phyloP scores from a whole-genome alignment of 768 basidiomycete genomes.

The Macrolepiota dolichaula region DNA sequence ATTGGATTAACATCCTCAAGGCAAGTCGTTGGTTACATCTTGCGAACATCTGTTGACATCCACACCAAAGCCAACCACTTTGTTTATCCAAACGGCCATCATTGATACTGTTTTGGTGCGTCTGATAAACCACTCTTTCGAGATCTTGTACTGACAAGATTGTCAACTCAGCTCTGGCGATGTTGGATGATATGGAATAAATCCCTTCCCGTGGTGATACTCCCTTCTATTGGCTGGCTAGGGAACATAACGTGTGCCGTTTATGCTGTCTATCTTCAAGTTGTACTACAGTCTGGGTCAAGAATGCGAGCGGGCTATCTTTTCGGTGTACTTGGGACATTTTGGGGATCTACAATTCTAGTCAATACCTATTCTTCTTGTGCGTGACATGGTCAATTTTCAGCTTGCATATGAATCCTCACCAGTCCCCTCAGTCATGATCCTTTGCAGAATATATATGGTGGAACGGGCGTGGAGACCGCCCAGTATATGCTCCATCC shows the following conservation, averaged over 20 bases:
- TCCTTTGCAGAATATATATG: conserved; percentile 13
- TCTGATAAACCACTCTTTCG: background rate
- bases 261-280: conserved; percentile 3
- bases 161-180: conserved; percentile 13
- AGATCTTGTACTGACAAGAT: background rate
- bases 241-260: conserved; percentile 9
- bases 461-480: conserved; percentile 5
- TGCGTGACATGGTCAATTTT: background rate
- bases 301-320: background rate
- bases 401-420: background rate
- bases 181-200: conserved; percentile 19
- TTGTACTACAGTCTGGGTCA: background rate
- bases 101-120: conserved; percentile 16
- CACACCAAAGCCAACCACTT: background rate
- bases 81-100: conserved; percentile 11
- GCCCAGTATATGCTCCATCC: conserved; percentile 1
- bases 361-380: conserved; percentile 19
- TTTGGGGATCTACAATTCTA: conserved; percentile 17
- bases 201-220: conserved; percentile 4
- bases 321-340: background rate
- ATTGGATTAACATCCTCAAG: conserved; percentile 15
- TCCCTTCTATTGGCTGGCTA: conserved; percentile 17
- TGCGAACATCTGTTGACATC: background rate
- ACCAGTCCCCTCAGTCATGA: conserved; percentile 7
- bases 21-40: background rate